A percentile compares a stretch with the other conserved stretches of the same genome.
Conservation (phyloP, 106 monocot species). For the Phalaenopsis equestris region DNA sequence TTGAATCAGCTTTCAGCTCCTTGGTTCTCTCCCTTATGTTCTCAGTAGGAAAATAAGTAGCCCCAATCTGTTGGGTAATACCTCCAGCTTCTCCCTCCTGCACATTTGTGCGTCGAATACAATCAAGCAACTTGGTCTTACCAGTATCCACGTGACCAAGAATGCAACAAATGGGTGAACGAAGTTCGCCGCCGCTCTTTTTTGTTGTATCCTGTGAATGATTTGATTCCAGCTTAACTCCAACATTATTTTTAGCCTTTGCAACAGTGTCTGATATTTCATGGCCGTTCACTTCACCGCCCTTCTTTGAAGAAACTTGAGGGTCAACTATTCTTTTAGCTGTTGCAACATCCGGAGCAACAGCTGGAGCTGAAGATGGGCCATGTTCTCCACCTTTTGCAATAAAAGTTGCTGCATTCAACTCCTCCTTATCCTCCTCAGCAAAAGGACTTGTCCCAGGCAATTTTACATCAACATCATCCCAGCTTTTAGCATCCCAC, state of each 20-base stretch:
- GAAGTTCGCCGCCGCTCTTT: slow-evolving; percentile 39
- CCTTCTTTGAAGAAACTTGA: slow-evolving; percentile 15
- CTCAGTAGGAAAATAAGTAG: slow-evolving; percentile 94
- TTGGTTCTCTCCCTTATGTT: slow-evolving; percentile 94
- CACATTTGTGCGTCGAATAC: slow-evolving; percentile 86
- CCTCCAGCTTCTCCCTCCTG: slow-evolving; percentile 98
- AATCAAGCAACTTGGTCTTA: slow-evolving; percentile 94
- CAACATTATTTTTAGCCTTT: slow-evolving; percentile 25
- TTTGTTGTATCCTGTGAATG: slow-evolving; percentile 20
- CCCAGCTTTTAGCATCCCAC: slow-evolving; percentile 99
- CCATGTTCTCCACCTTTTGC: too few relatives aligned
- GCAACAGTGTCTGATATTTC: slow-evolving; percentile 9
- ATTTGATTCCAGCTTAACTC: slow-evolving; percentile 26
- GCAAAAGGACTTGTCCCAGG: slow-evolving; percentile 58
- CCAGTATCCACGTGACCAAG: slow-evolving; percentile 99
- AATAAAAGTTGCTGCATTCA: slow-evolving; percentile 17
- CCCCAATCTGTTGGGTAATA: slow-evolving; percentile 97
- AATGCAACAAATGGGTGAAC: slow-evolving; percentile 98
- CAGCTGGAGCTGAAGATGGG: slow-evolving; percentile 3
- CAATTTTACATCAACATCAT: slow-evolving; percentile 78
- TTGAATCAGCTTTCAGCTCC: slow-evolving; percentile 90
- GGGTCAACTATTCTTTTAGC: slow-evolving; percentile 34
- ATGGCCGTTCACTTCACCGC: slow-evolving; percentile 13
- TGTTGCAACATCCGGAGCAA: slow-evolving; percentile 9
- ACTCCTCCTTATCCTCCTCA: slow-evolving; percentile 63